phyloP scores from a whole-genome alignment of 108 stramenopile species.

The Discostella stelligeroides region DNA sequence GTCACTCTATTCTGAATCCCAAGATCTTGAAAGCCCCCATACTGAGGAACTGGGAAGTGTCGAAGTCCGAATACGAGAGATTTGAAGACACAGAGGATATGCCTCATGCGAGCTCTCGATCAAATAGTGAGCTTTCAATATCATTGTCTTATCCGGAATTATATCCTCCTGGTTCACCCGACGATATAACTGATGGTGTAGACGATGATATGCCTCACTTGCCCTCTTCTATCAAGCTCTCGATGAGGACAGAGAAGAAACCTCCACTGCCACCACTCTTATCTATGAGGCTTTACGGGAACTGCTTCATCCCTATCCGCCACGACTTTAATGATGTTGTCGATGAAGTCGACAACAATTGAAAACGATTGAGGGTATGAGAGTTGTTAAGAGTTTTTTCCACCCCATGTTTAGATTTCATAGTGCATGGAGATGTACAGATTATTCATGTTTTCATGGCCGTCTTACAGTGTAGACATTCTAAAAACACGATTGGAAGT shows the following conservation, averaged over 20 bases:
- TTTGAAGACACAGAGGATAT: not conserved
- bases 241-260: not conserved
- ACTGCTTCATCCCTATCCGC: slow-evolving; percentile 9
- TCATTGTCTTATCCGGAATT: not conserved
- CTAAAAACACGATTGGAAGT: no score
- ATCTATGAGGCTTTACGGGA: not conserved
- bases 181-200: not conserved
- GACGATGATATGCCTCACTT: slow-evolving; percentile 6
- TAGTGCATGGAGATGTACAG: no score
- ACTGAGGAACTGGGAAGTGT: not conserved
- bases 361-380: no score
- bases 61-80: not conserved
- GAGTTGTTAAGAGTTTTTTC: no score
- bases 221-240: slow-evolving; percentile 1
- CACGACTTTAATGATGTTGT: not conserved
- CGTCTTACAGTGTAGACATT: no score
- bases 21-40: not conserved
- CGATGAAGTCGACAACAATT: not conserved
- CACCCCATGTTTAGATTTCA: no score
- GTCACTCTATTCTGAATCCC: slow-evolving; percentile 10
- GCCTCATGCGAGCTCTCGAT: not conserved
- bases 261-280: not conserved
- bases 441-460: no score
- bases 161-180: slow-evolving; percentile 1
- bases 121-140: not conserved